These are phyloP conservation scores for Zymoseptoria pseudotritici DNA, from an alignment of 2,329 filamentous ascomycete genomes.

Conservation along the genomic window DNA sequence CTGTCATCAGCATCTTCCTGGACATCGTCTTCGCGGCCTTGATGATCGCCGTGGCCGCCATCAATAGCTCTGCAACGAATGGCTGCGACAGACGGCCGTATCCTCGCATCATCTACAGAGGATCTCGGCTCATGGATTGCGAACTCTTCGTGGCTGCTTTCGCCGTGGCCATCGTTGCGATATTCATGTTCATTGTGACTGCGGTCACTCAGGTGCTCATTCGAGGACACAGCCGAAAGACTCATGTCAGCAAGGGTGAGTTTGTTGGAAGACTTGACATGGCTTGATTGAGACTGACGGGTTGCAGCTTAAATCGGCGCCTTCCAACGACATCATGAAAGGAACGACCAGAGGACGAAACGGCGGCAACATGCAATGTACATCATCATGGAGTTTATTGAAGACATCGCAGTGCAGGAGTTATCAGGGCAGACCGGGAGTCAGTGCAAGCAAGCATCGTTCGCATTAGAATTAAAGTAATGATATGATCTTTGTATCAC, in stretches of 20 bases:
- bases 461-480: neutral
- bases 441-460: neutral
- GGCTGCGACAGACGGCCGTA: neutral
- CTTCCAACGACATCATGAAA: neutral
- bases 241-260: neutral
- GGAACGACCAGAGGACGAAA: neutral
- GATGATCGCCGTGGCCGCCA: slow-evolving; percentile 9
- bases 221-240: neutral
- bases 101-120: neutral
- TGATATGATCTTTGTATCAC: neutral
- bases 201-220: slow-evolving; percentile 1
- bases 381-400: neutral
- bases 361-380: neutral
- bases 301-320: neutral
- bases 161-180: neutral
- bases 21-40: slow-evolving; percentile 6
- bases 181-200: slow-evolving; percentile 1
- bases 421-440: neutral
- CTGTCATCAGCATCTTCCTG: slow-evolving; percentile 1
- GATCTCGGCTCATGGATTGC: neutral
- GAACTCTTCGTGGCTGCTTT: slow-evolving; percentile 3
- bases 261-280: neutral
- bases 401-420: neutral
- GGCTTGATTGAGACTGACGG: neutral
- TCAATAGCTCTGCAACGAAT: slow-evolving; percentile 3